Conservation (phyloP, 2,329 filamentous ascomycete genomes). For the Ascochyta clinopodiicola region DNA sequence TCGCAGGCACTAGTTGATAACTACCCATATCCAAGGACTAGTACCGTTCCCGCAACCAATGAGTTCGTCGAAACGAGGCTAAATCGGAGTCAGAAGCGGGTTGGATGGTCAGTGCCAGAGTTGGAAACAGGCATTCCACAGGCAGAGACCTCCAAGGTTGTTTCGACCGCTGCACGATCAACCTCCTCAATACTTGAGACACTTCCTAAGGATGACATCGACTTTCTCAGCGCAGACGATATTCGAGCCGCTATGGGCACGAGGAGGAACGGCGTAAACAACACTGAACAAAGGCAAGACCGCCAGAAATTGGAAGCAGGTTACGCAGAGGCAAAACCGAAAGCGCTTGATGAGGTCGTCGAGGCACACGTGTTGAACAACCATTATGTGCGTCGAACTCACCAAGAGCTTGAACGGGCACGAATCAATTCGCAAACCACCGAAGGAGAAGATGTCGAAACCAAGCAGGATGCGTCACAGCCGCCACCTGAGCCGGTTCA, state of each 20-base stretch:
- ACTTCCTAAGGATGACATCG: conserved; percentile 49
- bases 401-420: conserved; percentile 26
- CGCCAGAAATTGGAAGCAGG: conserved; percentile 39
- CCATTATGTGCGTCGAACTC: conserved; percentile 35
- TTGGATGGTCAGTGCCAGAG: not conserved
- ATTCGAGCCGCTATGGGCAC: conserved; percentile 53
- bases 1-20: conserved; percentile 14
- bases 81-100: not conserved
- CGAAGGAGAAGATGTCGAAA: not conserved
- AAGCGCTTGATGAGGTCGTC: conserved; percentile 29
- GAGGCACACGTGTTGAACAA: conserved; percentile 39
- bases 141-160: not conserved
- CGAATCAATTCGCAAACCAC: not conserved
- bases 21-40: conserved; percentile 8
- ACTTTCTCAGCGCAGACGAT: conserved; percentile 50
- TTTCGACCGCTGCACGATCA: conserved; percentile 10
- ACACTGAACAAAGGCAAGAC: conserved; percentile 22
- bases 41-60: not conserved
- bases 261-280: conserved; percentile 19
- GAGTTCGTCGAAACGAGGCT: not conserved
- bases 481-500: conserved; percentile 2
- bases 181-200: conserved; percentile 40
- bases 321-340: conserved; percentile 25
- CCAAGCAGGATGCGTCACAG: not conserved
- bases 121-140: not conserved